Evolutionary conservation across 768 basidiomycete genomes (phyloP), one percentile per base, ranked within the genome.

Genomic region (Boletus subcaerulescens): DNA sequence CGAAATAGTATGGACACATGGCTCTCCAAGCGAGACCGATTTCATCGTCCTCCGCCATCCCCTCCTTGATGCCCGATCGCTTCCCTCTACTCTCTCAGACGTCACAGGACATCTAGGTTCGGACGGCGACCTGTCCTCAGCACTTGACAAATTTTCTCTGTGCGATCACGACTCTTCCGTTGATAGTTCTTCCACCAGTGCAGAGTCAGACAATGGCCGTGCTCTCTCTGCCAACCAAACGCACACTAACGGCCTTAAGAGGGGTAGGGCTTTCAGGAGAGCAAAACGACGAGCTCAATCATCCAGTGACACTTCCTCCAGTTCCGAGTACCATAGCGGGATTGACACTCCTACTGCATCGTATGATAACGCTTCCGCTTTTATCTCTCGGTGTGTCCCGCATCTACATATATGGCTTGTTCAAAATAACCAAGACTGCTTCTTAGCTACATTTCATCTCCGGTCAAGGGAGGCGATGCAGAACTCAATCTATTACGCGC

Each of bases 401-500:
- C 35, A 33, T 20, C 17, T 17, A 9, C 2, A 9, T 17, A 9
- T 2, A 9, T 39, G 42, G 32, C 31, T 17, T 13, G 15, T 38
- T 33, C 33, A 24, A 45, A 36, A 10, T 42, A 24, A 6, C 48
- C 48, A 24, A 41, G 14, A 3, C 13, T 26, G n/a, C 38, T 47
- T 47, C 43, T 49, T 32, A 69, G 69, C 38, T 60, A 62, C 38
- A 55, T 72, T 44, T 59, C 61, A n/a, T 49, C 51, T 24, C 65
- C 67, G 18, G 45, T 48, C 22, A 52, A 56, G 32, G 57, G 54
- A 26, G 52, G 49, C 0, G 56, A 45, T 18, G 18, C 52, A 24
- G 75, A 81, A 38, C 79, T 91, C 35, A 76, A 79, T 7, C 74
- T 91, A 38, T 75, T 91, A 7, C 89, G 90, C 53, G 83, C 87